A percentile compares a stretch with the other conserved stretches of the same genome.
Evolutionary conservation across 345 rosid genomes (phyloP).

Genomic region (Melaleuca alternifolia): DNA sequence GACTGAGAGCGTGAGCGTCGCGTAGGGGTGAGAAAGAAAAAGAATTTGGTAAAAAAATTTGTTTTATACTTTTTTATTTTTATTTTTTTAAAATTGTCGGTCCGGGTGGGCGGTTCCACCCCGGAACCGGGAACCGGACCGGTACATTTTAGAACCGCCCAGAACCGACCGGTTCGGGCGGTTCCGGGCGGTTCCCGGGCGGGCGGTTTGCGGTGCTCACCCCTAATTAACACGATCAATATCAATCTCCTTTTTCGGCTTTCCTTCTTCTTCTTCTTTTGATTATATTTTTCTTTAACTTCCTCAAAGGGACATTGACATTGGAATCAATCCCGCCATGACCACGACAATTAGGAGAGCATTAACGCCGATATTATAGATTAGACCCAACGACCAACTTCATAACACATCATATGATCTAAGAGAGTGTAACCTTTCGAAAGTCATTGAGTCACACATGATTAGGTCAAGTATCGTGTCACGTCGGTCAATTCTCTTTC

Average conservation of each 20-base stretch:
- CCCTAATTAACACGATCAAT: background rate
- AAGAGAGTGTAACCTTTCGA: background rate
- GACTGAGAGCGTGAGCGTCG: too few species aligned
- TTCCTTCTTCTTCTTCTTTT: background rate
- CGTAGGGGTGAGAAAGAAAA: too few species aligned
- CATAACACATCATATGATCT: background rate
- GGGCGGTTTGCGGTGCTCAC: too few species aligned
- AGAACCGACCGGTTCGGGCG: too few species aligned
- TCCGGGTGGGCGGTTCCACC: too few species aligned
- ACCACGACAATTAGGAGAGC: background rate
- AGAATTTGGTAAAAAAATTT: too few species aligned
- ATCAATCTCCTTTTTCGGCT: background rate
- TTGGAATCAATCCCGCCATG: background rate
- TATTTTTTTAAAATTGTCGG: too few species aligned
- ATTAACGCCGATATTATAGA: background rate
- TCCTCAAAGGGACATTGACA: background rate
- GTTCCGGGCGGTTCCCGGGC: too few species aligned
- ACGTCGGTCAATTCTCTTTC: background rate
- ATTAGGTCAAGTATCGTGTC: background rate
- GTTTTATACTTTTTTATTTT: too few species aligned
- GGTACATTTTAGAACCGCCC: too few species aligned
- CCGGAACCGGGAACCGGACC: too few species aligned
- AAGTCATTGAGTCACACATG: background rate
- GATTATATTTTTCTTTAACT: background rate
- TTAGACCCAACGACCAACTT: background rate